These are phyloP conservation scores for Cladosporium sp. DNA, from an alignment of 2,329 filamentous ascomycete genomes.

Conservation along the genomic window DNA sequence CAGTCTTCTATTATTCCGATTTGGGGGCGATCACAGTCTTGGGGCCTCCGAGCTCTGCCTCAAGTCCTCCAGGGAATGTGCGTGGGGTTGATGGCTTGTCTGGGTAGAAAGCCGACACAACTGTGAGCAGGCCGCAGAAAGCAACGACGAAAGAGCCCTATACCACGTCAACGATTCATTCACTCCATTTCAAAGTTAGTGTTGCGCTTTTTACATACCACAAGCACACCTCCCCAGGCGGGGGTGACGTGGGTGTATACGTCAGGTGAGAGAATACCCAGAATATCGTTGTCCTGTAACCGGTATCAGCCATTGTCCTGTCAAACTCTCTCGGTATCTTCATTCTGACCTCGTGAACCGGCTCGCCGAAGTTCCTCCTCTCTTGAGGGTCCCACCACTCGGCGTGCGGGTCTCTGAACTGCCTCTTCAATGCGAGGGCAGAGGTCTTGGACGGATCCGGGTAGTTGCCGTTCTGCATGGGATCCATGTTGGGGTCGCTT, in stretches of 20 bases:
- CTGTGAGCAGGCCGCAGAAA: slow-evolving; percentile 34
- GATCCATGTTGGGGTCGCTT: slow-evolving; percentile 27
- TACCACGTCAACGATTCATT: neutral
- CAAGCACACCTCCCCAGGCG: slow-evolving; percentile 62
- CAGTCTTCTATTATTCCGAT: slow-evolving; percentile 17
- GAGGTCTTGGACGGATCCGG: slow-evolving; percentile 61
- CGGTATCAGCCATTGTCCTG: slow-evolving; percentile 5
- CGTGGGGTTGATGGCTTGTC: slow-evolving; percentile 44
- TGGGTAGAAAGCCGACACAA: slow-evolving; percentile 40
- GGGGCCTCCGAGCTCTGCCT: slow-evolving; percentile 46
- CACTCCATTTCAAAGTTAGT: neutral
- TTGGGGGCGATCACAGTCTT: slow-evolving; percentile 32
- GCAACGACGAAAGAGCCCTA: slow-evolving; percentile 39
- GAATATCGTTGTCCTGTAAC: slow-evolving; percentile 71
- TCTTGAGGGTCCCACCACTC: slow-evolving; percentile 99
- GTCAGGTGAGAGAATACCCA: slow-evolving; percentile 84
- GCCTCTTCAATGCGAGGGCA: slow-evolving; percentile 67
- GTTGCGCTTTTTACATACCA: slow-evolving; percentile 21
- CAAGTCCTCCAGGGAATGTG: slow-evolving; percentile 45
- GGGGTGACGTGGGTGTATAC: slow-evolving; percentile 82
- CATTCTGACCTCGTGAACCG: slow-evolving; percentile 66
- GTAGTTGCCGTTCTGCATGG: slow-evolving; percentile 65
- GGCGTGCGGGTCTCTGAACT: slow-evolving; percentile 86
- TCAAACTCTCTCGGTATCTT: neutral
- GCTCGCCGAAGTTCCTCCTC: slow-evolving; percentile 92